These are phyloP conservation scores for Juglanconis juglandina DNA, from an alignment of 2,329 filamentous ascomycete genomes.

Conservation along the genomic window DNA sequence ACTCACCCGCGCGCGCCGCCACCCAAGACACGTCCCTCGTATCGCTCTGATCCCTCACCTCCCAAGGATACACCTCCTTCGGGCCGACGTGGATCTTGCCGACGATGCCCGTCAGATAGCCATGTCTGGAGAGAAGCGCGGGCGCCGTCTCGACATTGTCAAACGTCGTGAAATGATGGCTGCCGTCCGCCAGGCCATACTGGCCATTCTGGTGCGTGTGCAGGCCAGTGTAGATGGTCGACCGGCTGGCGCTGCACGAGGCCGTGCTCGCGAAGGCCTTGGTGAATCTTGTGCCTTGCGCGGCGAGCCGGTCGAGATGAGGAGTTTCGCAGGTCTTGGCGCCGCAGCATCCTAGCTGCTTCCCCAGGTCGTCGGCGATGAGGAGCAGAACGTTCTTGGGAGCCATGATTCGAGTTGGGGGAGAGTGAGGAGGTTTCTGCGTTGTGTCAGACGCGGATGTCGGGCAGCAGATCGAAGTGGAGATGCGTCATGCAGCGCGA, in stretches of 20 bases:
- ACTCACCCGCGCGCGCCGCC: slow-evolving; percentile 35
- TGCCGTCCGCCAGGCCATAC: slow-evolving; percentile 36
- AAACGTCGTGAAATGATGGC: slow-evolving; percentile 40
- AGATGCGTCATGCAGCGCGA: background rate
- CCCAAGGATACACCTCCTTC: slow-evolving; percentile 35
- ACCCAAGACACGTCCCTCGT: slow-evolving; percentile 38
- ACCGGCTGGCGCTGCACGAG: slow-evolving; percentile 42
- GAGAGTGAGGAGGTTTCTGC: no score
- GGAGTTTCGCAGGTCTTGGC: slow-evolving; percentile 33
- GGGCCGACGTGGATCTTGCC: slow-evolving; percentile 46
- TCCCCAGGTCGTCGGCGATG: slow-evolving; percentile 6
- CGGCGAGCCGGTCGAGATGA: slow-evolving; percentile 36
- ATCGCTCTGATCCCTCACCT: slow-evolving; percentile 32
- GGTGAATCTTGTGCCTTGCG: slow-evolving; percentile 32
- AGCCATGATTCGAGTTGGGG: background rate
- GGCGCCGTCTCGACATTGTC: slow-evolving; percentile 40
- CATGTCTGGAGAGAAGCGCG: slow-evolving; percentile 32
- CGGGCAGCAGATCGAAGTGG: no score
- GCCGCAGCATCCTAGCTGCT: slow-evolving; percentile 2
- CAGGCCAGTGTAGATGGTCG: slow-evolving; percentile 43
- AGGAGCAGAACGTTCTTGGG: slow-evolving; percentile 3
- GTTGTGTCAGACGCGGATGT: no score
- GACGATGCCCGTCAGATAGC: slow-evolving; percentile 42
- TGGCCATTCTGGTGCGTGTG: slow-evolving; percentile 45
- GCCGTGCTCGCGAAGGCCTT: slow-evolving; percentile 41